phyloP scores from a whole-genome alignment of 257 asterid species.

The Ilex aquifolium region DNA sequence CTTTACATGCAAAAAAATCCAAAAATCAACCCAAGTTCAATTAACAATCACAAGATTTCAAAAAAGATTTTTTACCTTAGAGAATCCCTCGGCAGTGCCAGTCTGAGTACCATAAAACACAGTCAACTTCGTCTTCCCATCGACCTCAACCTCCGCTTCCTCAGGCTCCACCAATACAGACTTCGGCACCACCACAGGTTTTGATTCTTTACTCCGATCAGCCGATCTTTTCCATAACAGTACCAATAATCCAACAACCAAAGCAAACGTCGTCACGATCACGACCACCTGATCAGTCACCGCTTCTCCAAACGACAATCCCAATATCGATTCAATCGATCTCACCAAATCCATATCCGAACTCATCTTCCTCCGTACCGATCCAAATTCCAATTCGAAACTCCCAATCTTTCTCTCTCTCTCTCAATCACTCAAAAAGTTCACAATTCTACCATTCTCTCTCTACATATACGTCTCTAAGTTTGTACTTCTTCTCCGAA shows the following conservation, averaged over 20 bases:
- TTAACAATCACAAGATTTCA: background rate
- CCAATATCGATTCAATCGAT: conserved; percentile 51
- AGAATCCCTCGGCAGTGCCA: conserved; percentile 82
- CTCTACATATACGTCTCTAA: no score
- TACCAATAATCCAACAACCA: conserved; percentile 41
- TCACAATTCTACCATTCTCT: no score
- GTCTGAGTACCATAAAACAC: conserved; percentile 79
- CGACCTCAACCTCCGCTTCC: conserved; percentile 54
- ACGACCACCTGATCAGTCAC: conserved; percentile 26
- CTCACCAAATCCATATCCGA: conserved; percentile 44
- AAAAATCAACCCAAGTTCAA: background rate
- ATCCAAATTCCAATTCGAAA: background rate
- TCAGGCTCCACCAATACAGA: conserved; percentile 17
- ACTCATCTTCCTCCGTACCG: conserved; percentile 19
- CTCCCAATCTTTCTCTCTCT: background rate
- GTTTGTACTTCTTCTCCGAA: no score
- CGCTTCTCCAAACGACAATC: conserved; percentile 40
- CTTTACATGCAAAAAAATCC: no score
- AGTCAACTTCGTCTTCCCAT: conserved; percentile 49
- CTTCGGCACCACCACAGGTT: conserved; percentile 41
- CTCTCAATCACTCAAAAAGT: background rate
- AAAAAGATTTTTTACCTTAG: conserved; percentile 45
- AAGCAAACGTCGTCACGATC: conserved; percentile 53
- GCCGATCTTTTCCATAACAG: conserved; percentile 57
- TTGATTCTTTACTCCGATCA: conserved; percentile 38